Evolutionary conservation across 73 alveolate genomes (phyloP).

Genomic region (Symbiodinium natans): DNA sequence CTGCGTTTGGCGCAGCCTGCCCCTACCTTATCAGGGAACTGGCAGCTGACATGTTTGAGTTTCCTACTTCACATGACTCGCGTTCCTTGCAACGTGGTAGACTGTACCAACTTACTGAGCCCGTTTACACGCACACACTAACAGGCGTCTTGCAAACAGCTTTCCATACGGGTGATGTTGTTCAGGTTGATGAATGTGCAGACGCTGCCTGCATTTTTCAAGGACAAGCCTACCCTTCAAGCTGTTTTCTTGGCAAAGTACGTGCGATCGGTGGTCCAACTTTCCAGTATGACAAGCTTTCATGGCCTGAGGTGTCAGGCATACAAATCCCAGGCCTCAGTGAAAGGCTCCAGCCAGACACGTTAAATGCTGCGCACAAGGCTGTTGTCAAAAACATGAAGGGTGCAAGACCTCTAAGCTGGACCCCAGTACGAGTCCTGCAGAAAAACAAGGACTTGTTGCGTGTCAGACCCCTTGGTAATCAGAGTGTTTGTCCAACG

Average conservation of each 20-base stretch:
- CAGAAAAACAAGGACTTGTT: not conserved
- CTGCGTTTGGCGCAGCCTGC: not conserved
- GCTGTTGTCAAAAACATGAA: not conserved
- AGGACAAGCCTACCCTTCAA: not conserved
- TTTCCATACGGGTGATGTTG: not conserved
- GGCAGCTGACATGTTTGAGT: not conserved
- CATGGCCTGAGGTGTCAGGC: not conserved
- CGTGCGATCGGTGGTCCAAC: not conserved
- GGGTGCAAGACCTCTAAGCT: not conserved
- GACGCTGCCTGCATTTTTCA: not conserved
- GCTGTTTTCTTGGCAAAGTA: not conserved
- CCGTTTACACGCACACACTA: too few relatives aligned
- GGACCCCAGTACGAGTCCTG: not conserved
- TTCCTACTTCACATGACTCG: not conserved
- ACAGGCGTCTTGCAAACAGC: not conserved
- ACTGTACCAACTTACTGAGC: too few relatives aligned
- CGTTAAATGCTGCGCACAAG: not conserved
- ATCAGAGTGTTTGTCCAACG: not conserved
- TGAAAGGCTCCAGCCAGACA: not conserved
- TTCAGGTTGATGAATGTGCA: not conserved
- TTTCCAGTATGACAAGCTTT: not conserved
- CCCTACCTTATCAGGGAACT: not conserved
- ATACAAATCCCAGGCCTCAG: not conserved
- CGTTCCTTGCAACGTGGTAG: not conserved
- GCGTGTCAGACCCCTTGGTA: not conserved